Conservation (phyloP, 2,329 filamentous ascomycete genomes). For the Penicillium olsonii region DNA sequence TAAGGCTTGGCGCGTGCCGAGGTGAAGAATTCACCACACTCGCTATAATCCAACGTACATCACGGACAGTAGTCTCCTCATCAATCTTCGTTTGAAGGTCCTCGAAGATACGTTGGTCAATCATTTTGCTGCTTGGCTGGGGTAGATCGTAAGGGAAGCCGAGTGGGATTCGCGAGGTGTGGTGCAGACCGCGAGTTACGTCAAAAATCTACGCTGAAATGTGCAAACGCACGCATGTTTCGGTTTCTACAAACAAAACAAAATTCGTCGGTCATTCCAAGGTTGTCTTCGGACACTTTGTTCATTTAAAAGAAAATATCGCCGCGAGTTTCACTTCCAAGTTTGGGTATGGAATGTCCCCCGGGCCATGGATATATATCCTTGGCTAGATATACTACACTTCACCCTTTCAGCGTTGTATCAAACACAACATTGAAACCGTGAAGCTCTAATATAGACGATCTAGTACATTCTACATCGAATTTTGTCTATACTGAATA, state of each 20-base stretch:
- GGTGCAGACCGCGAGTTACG: conserved; percentile 14
- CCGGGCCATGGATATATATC: no score
- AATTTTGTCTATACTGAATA: background rate
- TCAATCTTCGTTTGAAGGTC: conserved; percentile 87
- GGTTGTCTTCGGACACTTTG: no score
- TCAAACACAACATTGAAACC: no score
- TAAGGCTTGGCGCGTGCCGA: conserved; percentile 25
- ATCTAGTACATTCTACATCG: background rate
- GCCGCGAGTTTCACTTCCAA: no score
- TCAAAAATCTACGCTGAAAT: conserved; percentile 13
- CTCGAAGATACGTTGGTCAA: conserved; percentile 83
- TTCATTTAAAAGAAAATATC: no score
- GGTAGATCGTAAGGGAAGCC: conserved; percentile 7
- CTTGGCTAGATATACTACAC: no score
- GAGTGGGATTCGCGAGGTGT: conserved; percentile 7
- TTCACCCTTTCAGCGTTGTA: no score
- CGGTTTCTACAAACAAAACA: no score
- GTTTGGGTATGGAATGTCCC: no score
- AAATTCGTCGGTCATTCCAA: no score
- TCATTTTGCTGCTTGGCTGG: conserved; percentile 49
- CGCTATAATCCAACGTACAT: conserved; percentile 51
- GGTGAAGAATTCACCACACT: conserved; percentile 16
- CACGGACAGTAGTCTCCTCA: conserved; percentile 77
- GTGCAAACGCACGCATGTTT: background rate
- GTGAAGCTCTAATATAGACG: no score